Percentiles rank a stretch among this genome's conserved stretches.
phyloP scores from a whole-genome alignment of 2,329 filamentous ascomycete species.

The Colletotrichum sp. region DNA sequence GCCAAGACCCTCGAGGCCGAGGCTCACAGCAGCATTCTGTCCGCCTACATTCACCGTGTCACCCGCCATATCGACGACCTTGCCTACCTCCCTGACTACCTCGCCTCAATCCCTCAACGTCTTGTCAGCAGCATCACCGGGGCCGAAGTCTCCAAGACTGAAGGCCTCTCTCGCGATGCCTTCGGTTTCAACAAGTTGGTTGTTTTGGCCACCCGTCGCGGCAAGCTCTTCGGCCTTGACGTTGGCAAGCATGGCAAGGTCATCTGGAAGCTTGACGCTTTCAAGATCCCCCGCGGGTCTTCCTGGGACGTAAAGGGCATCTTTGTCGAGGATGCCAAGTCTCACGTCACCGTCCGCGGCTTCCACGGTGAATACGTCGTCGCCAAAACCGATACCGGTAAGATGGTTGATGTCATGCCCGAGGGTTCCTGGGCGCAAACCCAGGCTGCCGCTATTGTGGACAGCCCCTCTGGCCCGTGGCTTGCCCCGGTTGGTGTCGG shows the following conservation, averaged over 20 bases:
- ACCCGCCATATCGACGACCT: slow-evolving; percentile 83
- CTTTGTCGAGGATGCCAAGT: slow-evolving; percentile 60
- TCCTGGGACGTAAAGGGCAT: slow-evolving; percentile 74
- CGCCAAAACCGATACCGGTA: slow-evolving; percentile 59
- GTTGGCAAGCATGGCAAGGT: slow-evolving; percentile 75
- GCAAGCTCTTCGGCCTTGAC: slow-evolving; percentile 81
- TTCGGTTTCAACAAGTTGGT: slow-evolving; percentile 92
- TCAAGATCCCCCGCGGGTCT: slow-evolving; percentile 58
- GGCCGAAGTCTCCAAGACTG: slow-evolving; percentile 49
- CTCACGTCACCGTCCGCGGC: slow-evolving; percentile 62
- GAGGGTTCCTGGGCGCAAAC: slow-evolving; percentile 43
- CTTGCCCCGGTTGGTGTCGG: slow-evolving; percentile 57
- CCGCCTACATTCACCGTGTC: slow-evolving; percentile 88
- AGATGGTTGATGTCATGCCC: slow-evolving; percentile 48
- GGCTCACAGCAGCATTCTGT: slow-evolving; percentile 78
- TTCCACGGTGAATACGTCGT: slow-evolving; percentile 66
- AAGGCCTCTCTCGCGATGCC: slow-evolving; percentile 66
- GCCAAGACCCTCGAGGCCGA: slow-evolving; percentile 85
- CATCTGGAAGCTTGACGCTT: slow-evolving; percentile 75
- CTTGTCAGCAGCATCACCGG: slow-evolving; percentile 70
- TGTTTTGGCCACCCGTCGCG: slow-evolving; percentile 79
- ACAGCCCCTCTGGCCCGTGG: slow-evolving; percentile 56
- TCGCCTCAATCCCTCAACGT: slow-evolving; percentile 71
- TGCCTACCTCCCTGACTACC: slow-evolving; percentile 74
- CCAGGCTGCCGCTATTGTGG: slow-evolving; percentile 51